Conservation (phyloP, 257 asterid species). For the Capsicum chinense region DNA sequence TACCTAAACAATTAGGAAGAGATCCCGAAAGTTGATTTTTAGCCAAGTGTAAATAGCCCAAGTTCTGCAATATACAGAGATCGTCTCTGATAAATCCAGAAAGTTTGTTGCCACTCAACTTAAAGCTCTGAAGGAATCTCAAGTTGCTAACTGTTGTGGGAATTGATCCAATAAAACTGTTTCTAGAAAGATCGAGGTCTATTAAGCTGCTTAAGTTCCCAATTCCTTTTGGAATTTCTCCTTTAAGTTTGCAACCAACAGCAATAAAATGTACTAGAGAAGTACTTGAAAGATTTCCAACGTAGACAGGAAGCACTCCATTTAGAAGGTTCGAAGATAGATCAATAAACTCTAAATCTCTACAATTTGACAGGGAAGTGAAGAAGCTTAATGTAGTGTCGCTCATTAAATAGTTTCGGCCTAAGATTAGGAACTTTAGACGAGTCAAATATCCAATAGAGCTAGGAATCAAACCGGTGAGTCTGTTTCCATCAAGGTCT, state of each 20-base stretch:
- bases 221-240: conserved; percentile 35
- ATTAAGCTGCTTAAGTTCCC: conserved; percentile 33
- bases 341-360: neutral
- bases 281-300: neutral
- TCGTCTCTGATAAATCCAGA: neutral
- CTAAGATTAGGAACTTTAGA: neutral
- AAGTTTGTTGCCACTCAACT: conserved; percentile 23
- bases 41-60: neutral
- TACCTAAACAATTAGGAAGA: conserved; percentile 2
- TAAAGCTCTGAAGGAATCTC: neutral
- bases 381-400: neutral
- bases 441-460: neutral
- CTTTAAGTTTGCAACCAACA: neutral
- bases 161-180: neutral
- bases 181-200: neutral
- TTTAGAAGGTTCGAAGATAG: neutral
- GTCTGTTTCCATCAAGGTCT: neutral
- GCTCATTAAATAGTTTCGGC: neutral
- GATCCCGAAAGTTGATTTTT: conserved; percentile 24
- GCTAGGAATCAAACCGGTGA: neutral
- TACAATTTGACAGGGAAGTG: neutral
- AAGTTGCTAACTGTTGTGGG: neutral
- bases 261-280: neutral
- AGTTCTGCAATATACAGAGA: neutral
- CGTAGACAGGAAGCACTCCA: neutral